Evolutionary conservation across 805 yeast genomes (phyloP).

Genomic region (Teunomyces aglyptinius): DNA sequence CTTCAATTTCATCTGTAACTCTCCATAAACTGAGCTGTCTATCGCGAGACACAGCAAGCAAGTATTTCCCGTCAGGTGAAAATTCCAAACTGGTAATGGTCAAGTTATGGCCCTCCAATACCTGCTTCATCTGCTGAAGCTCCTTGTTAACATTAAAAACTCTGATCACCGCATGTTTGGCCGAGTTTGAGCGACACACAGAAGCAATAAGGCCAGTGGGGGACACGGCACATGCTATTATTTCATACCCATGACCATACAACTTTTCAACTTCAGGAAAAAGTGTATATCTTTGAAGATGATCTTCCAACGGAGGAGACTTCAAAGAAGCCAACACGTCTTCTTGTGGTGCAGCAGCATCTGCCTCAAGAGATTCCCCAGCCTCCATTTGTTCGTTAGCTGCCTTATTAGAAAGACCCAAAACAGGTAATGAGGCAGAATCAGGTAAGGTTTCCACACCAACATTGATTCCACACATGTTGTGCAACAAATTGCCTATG

Average conservation of each 20-base stretch:
- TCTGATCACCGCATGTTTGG: slow-evolving; percentile 82
- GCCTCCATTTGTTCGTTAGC: slow-evolving; percentile 48
- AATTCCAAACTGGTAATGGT: slow-evolving; percentile 84
- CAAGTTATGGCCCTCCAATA: slow-evolving; percentile 67
- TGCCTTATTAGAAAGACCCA: slow-evolving; percentile 92
- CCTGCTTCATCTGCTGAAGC: slow-evolving; percentile 43
- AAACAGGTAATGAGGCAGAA: slow-evolving; percentile 86
- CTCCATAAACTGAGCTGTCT: slow-evolving; percentile 80
- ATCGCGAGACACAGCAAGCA: slow-evolving; percentile 85
- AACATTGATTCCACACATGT: slow-evolving; percentile 47
- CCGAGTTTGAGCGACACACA: slow-evolving; percentile 85
- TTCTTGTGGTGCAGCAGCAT: slow-evolving; percentile 31
- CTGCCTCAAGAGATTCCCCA: slow-evolving; percentile 40
- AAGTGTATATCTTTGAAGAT: slow-evolving; percentile 83
- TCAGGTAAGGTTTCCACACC: slow-evolving; percentile 53
- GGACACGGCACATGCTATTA: slow-evolving; percentile 72
- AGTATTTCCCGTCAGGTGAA: slow-evolving; percentile 60
- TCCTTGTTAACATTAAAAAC: slow-evolving; percentile 63
- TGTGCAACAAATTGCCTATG: slow-evolving; percentile 60
- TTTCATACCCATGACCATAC: slow-evolving; percentile 97
- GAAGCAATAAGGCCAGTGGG: slow-evolving; percentile 73
- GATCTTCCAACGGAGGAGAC: slow-evolving; percentile 84
- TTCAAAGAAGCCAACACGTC: slow-evolving; percentile 47
- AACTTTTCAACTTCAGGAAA: slow-evolving; percentile 95
- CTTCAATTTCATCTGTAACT: slow-evolving; percentile 21